Conservation (phyloP, 2,329 filamentous ascomycete species). For the Simplicillium sp. region DNA sequence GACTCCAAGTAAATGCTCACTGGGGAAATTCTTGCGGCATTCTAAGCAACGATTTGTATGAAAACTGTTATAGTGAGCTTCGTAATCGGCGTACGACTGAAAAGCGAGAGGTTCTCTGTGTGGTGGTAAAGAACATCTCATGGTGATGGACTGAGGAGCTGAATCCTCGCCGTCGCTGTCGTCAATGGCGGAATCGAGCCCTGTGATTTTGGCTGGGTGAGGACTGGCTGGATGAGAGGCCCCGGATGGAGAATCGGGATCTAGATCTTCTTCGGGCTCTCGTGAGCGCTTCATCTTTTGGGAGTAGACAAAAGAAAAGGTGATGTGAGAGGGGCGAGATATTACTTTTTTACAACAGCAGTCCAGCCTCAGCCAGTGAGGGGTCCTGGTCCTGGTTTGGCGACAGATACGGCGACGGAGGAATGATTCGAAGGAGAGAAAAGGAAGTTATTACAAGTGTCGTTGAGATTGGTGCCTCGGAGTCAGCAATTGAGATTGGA, state of each 20-base stretch:
- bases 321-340: slow-evolving; percentile 1
- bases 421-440: no score
- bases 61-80: slow-evolving; percentile 71
- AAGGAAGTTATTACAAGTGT: no score
- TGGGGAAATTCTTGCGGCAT: slow-evolving; percentile 83
- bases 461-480: no score
- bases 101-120: slow-evolving; percentile 66
- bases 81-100: slow-evolving; percentile 68
- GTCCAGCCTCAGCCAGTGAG: no score
- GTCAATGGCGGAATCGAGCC: slow-evolving; percentile 41
- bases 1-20: slow-evolving; percentile 65
- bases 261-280: slow-evolving; percentile 41
- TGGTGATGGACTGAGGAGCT: slow-evolving; percentile 34
- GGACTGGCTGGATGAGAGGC: slow-evolving; percentile 5
- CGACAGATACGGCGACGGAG: no score
- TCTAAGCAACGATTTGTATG: slow-evolving; percentile 81
- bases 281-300: slow-evolving; percentile 52
- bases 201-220: slow-evolving; percentile 42
- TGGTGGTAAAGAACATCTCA: slow-evolving; percentile 75
- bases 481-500: no score
- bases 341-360: background rate
- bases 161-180: slow-evolving; percentile 22
- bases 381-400: no score
- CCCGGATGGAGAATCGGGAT: slow-evolving; percentile 15
- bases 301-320: slow-evolving; percentile 1